A percentile compares a stretch with the other conserved stretches of the same genome.
These are phyloP conservation scores for Magnaporthales sp. DNA, from an alignment of 2,329 filamentous ascomycete genomes.

Conservation along the genomic window DNA sequence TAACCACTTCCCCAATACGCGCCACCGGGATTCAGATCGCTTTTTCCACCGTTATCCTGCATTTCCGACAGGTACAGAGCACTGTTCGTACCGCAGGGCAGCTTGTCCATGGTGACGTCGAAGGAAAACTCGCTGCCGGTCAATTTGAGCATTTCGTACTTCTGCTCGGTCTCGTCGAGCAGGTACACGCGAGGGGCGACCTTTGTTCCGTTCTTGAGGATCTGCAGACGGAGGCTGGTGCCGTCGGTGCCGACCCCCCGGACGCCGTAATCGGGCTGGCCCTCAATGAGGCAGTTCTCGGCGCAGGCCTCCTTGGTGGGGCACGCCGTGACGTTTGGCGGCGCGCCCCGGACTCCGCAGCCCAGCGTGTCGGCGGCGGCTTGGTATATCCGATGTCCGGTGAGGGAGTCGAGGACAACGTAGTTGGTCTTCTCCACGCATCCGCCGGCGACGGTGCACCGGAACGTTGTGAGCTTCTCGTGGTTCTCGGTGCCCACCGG, in stretches of 20 bases:
- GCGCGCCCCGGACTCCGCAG: constrained; percentile 5
- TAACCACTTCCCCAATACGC: constrained; percentile 55
- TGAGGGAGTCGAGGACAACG: constrained; percentile 39
- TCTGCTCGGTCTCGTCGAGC: constrained; percentile 38
- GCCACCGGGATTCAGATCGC: constrained; percentile 44
- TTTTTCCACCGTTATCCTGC: constrained; percentile 50
- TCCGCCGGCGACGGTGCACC: constrained; percentile 37
- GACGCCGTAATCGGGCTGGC: constrained; percentile 7
- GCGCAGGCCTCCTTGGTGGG: constrained; percentile 10
- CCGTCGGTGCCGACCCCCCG: constrained; percentile 6
- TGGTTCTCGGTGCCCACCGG: constrained; percentile 27
- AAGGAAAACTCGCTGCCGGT: constrained; percentile 52
- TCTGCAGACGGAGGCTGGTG: constrained; percentile 7
- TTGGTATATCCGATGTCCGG: constrained; percentile 8
- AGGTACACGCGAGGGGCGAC: constrained; percentile 43
- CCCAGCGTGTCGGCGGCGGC: background rate
- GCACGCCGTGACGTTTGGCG: constrained; percentile 8
- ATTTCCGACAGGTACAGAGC: constrained; percentile 51
- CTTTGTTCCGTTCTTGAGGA: constrained; percentile 6
- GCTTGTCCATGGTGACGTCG: constrained; percentile 51
- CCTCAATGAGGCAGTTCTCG: constrained; percentile 10
- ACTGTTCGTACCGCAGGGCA: constrained; percentile 56
- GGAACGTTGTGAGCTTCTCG: constrained; percentile 39
- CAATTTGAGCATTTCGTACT: constrained; percentile 49
- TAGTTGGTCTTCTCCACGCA: constrained; percentile 37